Evolutionary conservation across 2,329 filamentous ascomycete species (phyloP), one percentile per base, ranked within the genome.

Genomic region (Aspergillus sp.): DNA sequence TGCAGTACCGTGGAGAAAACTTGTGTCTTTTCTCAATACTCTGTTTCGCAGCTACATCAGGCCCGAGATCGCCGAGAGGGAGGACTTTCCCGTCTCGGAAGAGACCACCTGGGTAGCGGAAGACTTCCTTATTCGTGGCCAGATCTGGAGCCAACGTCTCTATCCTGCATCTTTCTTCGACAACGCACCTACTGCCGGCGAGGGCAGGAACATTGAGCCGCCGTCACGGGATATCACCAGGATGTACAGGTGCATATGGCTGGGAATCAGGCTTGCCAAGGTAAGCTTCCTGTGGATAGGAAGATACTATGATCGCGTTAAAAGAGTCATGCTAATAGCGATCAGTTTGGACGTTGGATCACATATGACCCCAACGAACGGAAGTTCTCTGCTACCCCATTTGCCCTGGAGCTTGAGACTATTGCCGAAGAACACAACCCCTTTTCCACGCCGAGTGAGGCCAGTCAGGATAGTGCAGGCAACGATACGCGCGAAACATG

Each of bases 41-140:
- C 74, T 87, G 21, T 71, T 80, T 28, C 78, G 74, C 17, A 75
- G 71, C 28, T 75, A 77, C 15, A 69, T 71, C 1, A 69, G 70
- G 60, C 73, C 71, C 63, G 64, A 61, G 39, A 72, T 65, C 64
- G 78, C 78, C 63, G 76, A 78, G 61, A 61, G 68, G 60, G 59
- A 71, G 41, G 59, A 70, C 0, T 84, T 86, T 62, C 80, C 82
- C 19, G 59, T 66, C 38, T 66, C 72, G 36, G 74, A 78, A n/a
- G 72, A 76, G 56, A 74, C 66, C 2, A 74, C 77, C 9, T 84
- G 86, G 53, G 67, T 88, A 1, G 81, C 84, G 0, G 86, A 89
- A 63, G 86, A 89, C 63, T 87, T 84, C 63, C 68, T 81, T 1
- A 81, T 87, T 7, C 79, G 84, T 23, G 86, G 86, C 1, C 77